phyloP scores from a whole-genome alignment of 352 stramenopile species.

The Salisapilia sapeloensis region DNA sequence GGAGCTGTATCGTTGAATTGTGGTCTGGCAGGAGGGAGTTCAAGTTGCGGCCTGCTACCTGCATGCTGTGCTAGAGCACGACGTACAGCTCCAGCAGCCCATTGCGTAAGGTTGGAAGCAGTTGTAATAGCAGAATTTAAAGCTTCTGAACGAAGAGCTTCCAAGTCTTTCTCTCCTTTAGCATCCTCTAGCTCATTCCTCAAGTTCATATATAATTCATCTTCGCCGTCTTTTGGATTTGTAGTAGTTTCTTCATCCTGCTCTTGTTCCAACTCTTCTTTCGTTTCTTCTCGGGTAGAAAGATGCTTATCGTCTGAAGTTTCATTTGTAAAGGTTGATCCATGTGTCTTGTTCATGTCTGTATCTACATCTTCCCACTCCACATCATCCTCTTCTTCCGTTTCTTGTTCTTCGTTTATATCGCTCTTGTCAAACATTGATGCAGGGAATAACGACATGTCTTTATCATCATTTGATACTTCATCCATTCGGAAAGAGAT shows the following conservation, averaged over 20 bases:
- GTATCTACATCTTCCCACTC: slow-evolving; percentile 27
- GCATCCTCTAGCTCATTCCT: slow-evolving; percentile 57
- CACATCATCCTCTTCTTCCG: slow-evolving; percentile 16
- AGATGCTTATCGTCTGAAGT: too few species aligned
- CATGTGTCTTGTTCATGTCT: too few species aligned
- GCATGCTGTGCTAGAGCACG: slow-evolving; percentile 51
- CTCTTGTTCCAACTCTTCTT: slow-evolving; percentile 2
- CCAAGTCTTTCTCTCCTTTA: slow-evolving; percentile 44
- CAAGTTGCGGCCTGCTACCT: slow-evolving; percentile 2
- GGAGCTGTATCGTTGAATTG: neutral
- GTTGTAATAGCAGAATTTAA: slow-evolving; percentile 61
- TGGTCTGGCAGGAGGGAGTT: neutral
- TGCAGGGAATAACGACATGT: slow-evolving; percentile 15
- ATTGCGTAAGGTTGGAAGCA: slow-evolving; percentile 78
- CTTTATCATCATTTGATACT: slow-evolving; percentile 5
- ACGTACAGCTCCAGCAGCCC: slow-evolving; percentile 60
- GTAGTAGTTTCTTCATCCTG: slow-evolving; percentile 3
- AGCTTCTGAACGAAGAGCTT: slow-evolving; percentile 40
- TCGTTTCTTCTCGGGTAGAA: neutral
- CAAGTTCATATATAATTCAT: slow-evolving; percentile 22
- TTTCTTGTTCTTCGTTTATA: neutral
- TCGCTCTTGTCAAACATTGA: slow-evolving; percentile 7
- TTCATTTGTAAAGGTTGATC: too few species aligned
- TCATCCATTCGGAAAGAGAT: slow-evolving; percentile 34
- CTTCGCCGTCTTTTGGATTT: slow-evolving; percentile 17